These are phyloP conservation scores for Phytophthora boehmeriae DNA, from an alignment of 352 stramenopile species.

Conservation along the genomic window DNA sequence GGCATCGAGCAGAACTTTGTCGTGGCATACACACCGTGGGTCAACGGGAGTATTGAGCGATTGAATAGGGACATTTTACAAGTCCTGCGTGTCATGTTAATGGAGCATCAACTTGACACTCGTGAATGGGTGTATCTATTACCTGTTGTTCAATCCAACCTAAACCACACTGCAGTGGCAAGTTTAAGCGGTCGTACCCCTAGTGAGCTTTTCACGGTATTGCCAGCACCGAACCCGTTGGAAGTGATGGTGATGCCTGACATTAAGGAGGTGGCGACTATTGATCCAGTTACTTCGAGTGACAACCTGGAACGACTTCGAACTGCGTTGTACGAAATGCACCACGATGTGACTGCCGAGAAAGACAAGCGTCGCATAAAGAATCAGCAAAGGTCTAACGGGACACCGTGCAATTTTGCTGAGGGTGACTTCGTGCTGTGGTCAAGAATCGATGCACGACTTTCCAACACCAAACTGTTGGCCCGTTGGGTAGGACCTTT, in stretches of 20 bases:
- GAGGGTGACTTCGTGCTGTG: constrained; percentile 9
- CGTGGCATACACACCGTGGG: not conserved
- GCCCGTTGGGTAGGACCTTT: constrained; percentile 7
- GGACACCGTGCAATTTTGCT: not conserved
- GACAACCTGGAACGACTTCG: not conserved
- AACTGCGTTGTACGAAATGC: constrained; percentile 4
- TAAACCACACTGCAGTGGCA: constrained; percentile 11
- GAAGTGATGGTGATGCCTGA: not conserved
- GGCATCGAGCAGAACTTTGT: not conserved
- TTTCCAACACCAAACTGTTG: constrained; percentile 5
- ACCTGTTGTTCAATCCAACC: constrained; percentile 5
- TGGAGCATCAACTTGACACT: constrained; percentile 3
- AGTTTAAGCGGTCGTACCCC: not conserved
- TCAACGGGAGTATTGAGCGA: constrained; percentile 7
- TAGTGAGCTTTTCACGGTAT: constrained; percentile 1
- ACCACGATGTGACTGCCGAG: constrained; percentile 2
- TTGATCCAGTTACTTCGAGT: not conserved
- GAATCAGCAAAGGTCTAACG: not conserved
- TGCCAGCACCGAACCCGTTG: not conserved
- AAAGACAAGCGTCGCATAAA: not conserved
- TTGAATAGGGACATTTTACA: constrained; percentile 5
- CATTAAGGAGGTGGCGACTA: not conserved
- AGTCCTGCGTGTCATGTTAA: not conserved
- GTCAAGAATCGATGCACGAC: constrained; percentile 7
- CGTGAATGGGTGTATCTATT: constrained; percentile 6